Evolutionary conservation across 371 early-diverging fungal genomes (phyloP).

Genomic region (Agmasoma carcini): DNA sequence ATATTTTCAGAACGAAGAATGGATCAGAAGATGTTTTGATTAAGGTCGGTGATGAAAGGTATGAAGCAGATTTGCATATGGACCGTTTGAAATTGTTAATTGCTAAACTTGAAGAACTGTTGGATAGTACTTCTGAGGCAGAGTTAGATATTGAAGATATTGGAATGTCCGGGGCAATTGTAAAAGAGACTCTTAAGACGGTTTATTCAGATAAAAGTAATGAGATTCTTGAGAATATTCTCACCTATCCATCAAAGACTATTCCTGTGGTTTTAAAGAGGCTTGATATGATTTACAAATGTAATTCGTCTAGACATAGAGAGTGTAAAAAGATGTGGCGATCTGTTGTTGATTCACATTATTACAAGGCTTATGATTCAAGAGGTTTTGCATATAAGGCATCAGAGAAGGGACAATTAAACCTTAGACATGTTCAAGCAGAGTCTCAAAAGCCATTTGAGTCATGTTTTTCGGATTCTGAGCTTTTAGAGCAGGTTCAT

Average conservation of each 20-base stretch:
- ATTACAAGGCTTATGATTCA: conserved; percentile 82
- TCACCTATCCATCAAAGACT: conserved; percentile 71
- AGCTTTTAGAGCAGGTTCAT: conserved; percentile 46
- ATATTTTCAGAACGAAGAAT: conserved; percentile 77
- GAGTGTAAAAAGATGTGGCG: conserved; percentile 86
- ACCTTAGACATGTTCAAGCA: conserved; percentile 67
- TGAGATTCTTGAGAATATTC: conserved; percentile 60
- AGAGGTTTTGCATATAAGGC: conserved; percentile 70
- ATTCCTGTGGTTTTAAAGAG: conserved; percentile 84
- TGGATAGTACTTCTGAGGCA: conserved; percentile 3
- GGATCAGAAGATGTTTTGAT: conserved; percentile 79
- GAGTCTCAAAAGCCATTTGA: conserved; percentile 60
- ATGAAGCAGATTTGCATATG: conserved; percentile 87
- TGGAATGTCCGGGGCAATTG: conserved; percentile 43
- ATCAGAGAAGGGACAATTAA: conserved; percentile 66
- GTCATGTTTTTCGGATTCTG: conserved; percentile 38
- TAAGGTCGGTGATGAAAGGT: conserved; percentile 86
- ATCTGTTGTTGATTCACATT: conserved; percentile 74
- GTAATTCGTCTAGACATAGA: conserved; percentile 68
- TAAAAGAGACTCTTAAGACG: conserved; percentile 62
- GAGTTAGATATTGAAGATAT: conserved; percentile 68
- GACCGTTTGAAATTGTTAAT: conserved; percentile 77
- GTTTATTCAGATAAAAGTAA: conserved; percentile 42
- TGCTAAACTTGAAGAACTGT: conserved; percentile 68
- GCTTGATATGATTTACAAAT: conserved; percentile 85